Percentiles rank a stretch among this genome's conserved stretches.
Evolutionary conservation across 2,329 filamentous ascomycete genomes (phyloP).

Genomic region (Alternaria viburni): DNA sequence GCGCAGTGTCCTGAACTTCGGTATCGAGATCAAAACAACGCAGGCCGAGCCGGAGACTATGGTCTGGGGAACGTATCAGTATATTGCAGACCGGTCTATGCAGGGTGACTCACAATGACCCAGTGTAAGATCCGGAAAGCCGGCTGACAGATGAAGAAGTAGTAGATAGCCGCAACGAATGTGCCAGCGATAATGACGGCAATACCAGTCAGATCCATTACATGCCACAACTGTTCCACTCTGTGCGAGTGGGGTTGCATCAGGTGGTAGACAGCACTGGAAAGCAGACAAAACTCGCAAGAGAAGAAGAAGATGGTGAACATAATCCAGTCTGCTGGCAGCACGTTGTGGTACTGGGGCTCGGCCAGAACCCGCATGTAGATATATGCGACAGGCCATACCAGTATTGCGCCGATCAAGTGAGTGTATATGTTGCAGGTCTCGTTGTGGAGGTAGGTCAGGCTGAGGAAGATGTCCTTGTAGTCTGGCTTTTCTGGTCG

Average conservation of each 20-base stretch:
- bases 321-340: background rate
- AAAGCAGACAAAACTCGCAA: background rate
- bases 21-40: background rate
- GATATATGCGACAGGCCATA: background rate
- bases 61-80: background rate
- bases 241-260: background rate
- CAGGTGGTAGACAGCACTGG: background rate
- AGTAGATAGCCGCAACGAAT: background rate
- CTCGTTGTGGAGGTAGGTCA: background rate
- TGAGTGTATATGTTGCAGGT: background rate
- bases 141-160: background rate
- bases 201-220: background rate
- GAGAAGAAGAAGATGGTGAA: background rate
- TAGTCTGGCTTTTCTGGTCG: background rate
- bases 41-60: background rate
- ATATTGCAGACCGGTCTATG: rapidly evolving
- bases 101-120: background rate
- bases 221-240: background rate
- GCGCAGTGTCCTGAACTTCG: background rate
- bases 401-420: background rate
- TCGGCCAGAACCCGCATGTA: background rate
- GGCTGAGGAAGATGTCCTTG: background rate
- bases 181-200: background rate
- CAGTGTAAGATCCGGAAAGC: background rate
- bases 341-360: background rate